Conservation (phyloP, 805 yeast genomes). For the Tetrapisispora namnaoensis region DNA sequence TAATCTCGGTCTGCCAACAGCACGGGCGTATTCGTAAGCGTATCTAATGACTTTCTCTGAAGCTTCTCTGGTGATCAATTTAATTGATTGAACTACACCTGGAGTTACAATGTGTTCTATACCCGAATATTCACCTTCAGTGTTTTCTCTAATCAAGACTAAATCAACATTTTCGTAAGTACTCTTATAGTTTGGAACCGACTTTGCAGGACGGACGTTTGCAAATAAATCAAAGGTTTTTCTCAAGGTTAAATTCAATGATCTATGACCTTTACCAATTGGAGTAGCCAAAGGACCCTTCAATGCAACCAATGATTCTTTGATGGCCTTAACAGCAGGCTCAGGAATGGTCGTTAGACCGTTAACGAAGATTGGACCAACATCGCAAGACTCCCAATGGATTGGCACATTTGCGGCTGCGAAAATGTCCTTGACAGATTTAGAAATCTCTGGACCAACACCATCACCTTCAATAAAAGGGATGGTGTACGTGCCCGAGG, state of each 20-base stretch:
- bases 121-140: slow-evolving; percentile 98
- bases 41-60: slow-evolving; percentile 94
- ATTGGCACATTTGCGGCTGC: slow-evolving; percentile 92
- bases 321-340: slow-evolving; percentile 85
- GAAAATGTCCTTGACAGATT: slow-evolving; percentile 87
- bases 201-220: slow-evolving; percentile 93
- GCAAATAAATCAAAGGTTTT: slow-evolving; percentile 95
- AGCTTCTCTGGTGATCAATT: slow-evolving; percentile 92
- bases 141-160: slow-evolving; percentile 94
- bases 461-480: slow-evolving; percentile 98
- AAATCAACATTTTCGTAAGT: slow-evolving; percentile 76
- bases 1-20: slow-evolving; percentile 79
- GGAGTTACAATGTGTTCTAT: slow-evolving; percentile 97
- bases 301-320: slow-evolving; percentile 86
- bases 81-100: slow-evolving; percentile 97
- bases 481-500: slow-evolving; percentile 82
- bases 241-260: slow-evolving; percentile 94
- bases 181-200: slow-evolving; percentile 87
- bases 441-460: slow-evolving; percentile 91
- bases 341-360: slow-evolving; percentile 92
- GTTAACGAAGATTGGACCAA: slow-evolving; percentile 82
- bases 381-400: slow-evolving; percentile 96
- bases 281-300: slow-evolving; percentile 99
- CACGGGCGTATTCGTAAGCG: slow-evolving; percentile 92
- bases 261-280: slow-evolving; percentile 96